Base-by-base conservation (phyloP, 176 grass and related monocot genomes). In the Musa itinerans region DNA sequence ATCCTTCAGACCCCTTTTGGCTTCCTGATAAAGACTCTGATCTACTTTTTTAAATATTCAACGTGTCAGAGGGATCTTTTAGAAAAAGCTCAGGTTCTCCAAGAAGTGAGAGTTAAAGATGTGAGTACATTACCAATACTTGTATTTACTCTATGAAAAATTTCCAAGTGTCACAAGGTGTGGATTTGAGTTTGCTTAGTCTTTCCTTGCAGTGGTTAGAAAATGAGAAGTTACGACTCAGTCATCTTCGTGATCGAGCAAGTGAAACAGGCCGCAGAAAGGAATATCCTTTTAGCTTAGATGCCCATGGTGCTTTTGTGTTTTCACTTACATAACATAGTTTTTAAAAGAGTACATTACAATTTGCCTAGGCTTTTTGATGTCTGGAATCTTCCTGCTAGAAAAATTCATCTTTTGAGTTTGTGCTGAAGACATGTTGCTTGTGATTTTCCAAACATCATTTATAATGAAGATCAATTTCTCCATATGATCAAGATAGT, bases 251-350 rank as follows among this genome's bases (percentile, higher is more conserved):
- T 85, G 96, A 99, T 70, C 85, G 96, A 88, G 96, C 96, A 80
- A 99, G 91, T 92, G 96, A 99, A 89, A 92, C 89, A 68, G 96
- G 91, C 22, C 83, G 86, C 48, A 85, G 96, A 88, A 99, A 99
- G 67, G 81, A 99, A 99, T 99, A 99, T 99, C 96, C 96, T 99
- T 90, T 92, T 78, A 17, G 64, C 11, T 52, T 73, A 81, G 43
- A 72, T 80, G 72, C 64, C 62, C 79, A 54, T 52, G 49, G 72
- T 78, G 11, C 50, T 79, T 75, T 81, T 78, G 34, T 70, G 53
- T 79, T 62, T 50, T 16, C 50, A 34, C 61, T 75, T 78, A 14
- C 16, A 52, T 19, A 69, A 19, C 8, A 1, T 50, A 43, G 4
- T 49, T 34, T 49, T 68, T 29, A 14, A 15, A 13, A 68, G n/a